These are phyloP conservation scores for Dipodascus geniculatus DNA, from an alignment of 805 yeast genomes.

Conservation along the genomic window DNA sequence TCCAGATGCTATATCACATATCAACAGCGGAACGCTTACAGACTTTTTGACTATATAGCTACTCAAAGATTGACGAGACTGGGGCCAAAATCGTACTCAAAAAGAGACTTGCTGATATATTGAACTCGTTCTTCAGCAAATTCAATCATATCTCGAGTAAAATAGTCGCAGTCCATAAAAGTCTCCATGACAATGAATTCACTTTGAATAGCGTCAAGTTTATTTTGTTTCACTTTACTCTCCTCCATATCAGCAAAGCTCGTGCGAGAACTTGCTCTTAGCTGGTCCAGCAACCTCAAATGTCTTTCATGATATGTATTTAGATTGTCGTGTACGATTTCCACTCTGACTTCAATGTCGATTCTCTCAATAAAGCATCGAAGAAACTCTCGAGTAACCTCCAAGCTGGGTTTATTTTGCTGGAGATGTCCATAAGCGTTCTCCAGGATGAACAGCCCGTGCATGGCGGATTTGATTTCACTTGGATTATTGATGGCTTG, in stretches of 20 bases:
- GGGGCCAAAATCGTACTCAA: not conserved
- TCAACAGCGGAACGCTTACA: no score
- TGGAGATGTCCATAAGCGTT: not conserved
- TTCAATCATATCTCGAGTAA: not conserved
- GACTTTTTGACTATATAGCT: no score
- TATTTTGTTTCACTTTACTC: not conserved
- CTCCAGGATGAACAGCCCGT: not conserved
- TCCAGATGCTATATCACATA: no score
- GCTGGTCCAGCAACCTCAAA: not conserved
- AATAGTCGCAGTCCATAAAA: not conserved
- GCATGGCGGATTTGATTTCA: not conserved
- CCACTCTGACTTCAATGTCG: not conserved
- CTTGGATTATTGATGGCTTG: not conserved
- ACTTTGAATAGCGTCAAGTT: not conserved
- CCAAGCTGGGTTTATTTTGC: not conserved
- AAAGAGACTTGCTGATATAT: not conserved
- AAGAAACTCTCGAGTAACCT: not conserved
- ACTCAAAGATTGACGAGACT: not conserved
- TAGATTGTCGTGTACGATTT: not conserved
- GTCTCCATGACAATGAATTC: not conserved
- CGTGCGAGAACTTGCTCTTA: not conserved
- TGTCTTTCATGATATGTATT: not conserved
- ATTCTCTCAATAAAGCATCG: not conserved
- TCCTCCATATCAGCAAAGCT: no score
- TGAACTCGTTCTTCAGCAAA: not conserved